Conservation (phyloP, 2,329 filamentous ascomycete genomes). For the Fusarium oligoseptatum region DNA sequence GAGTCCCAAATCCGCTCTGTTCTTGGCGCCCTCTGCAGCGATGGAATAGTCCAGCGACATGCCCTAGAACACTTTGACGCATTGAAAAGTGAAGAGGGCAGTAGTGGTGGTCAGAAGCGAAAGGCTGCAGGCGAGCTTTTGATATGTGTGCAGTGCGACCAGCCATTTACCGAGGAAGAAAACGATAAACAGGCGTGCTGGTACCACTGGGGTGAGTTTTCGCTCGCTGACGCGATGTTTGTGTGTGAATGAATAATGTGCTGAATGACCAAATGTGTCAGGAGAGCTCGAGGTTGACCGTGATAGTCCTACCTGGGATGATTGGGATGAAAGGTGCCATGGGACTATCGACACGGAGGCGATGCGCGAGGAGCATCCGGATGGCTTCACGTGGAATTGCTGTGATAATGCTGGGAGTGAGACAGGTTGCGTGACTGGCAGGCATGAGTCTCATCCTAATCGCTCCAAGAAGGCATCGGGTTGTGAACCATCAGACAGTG, state of each 20-base stretch:
- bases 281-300: constrained; percentile 34
- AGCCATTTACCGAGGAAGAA: constrained; percentile 11
- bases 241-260: neutral
- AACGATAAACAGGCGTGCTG: constrained; percentile 20
- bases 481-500: neutral
- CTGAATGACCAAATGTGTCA: neutral
- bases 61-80: constrained; percentile 18
- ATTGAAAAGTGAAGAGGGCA: neutral
- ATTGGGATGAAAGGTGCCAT: constrained; percentile 16
- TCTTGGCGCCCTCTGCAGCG: constrained; percentile 35
- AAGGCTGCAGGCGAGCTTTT: constrained; percentile 32
- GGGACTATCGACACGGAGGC: constrained; percentile 35
- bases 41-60: neutral
- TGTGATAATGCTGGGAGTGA: constrained; percentile 21
- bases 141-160: constrained; percentile 34
- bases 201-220: constrained; percentile 37
- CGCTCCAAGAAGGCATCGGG: constrained; percentile 17
- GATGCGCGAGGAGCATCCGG: constrained; percentile 12
- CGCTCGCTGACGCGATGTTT: neutral
- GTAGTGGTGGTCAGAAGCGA: constrained; percentile 18
- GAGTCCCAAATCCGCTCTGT: constrained; percentile 34
- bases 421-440: constrained; percentile 23
- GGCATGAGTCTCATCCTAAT: constrained; percentile 29
- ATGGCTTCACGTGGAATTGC: constrained; percentile 44
- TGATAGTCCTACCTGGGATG: constrained; percentile 20